Conservation (phyloP, 768 basidiomycete genomes). For the Clitopilus passeckerianus region DNA sequence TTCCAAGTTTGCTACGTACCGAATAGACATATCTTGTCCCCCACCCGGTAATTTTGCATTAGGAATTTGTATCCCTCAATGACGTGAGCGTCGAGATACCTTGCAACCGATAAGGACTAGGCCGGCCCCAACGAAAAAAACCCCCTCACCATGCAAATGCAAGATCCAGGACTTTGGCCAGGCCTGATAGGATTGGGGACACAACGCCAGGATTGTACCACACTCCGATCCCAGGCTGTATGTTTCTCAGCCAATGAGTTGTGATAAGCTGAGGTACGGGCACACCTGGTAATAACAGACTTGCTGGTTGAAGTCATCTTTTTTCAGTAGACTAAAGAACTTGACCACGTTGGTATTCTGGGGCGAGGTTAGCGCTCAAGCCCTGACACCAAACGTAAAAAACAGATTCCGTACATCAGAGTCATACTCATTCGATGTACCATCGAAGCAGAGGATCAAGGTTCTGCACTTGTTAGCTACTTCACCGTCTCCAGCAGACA, state of each 20-base stretch:
- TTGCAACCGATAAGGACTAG: conserved; percentile 14
- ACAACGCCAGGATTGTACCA: conserved; percentile 63
- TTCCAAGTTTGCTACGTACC: conserved; percentile 30
- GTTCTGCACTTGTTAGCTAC: conserved; percentile 26
- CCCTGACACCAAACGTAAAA: neutral
- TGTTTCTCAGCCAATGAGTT: neutral
- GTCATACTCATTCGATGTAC: conserved; percentile 52
- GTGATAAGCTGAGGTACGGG: neutral
- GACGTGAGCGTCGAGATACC: conserved; percentile 70
- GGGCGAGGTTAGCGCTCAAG: neutral
- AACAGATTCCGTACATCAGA: conserved; percentile 23
- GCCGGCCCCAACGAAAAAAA: neutral
- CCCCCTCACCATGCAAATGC: conserved; percentile 65
- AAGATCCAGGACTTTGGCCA: conserved; percentile 48
- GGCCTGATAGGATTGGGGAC: conserved; percentile 36
- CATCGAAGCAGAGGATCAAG: conserved; percentile 68
- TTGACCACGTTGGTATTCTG: conserved; percentile 70
- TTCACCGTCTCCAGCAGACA: neutral
- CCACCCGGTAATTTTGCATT: conserved; percentile 72
- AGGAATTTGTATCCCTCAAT: conserved; percentile 73
- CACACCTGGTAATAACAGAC: conserved; percentile 61
- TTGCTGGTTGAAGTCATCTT: conserved; percentile 51
- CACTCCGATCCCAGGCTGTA: conserved; percentile 37
- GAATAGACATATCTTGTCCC: conserved; percentile 73
- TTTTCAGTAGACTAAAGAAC: conserved; percentile 64